phyloP scores from a whole-genome alignment of 768 basidiomycete genomes.

The Hypsizygus marmoreus region DNA sequence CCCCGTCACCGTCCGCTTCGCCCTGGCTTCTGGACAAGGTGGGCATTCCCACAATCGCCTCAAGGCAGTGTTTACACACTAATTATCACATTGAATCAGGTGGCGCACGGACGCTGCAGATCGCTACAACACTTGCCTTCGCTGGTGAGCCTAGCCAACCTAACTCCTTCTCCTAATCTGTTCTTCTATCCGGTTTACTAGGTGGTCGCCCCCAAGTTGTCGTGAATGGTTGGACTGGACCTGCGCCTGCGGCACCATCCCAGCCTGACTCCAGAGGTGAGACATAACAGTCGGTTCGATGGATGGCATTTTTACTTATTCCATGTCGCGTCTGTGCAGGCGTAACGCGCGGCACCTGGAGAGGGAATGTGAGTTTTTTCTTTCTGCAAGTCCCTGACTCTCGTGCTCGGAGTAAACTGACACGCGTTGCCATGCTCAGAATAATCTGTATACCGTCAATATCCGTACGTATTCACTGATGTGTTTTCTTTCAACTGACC shows the following conservation, averaged over 20 bases:
- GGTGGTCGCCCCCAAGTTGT: constrained; percentile 34
- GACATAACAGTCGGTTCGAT: background rate
- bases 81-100: constrained; percentile 1
- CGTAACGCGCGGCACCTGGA: constrained; percentile 38
- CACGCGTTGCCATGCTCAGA: constrained; percentile 20
- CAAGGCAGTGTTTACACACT: background rate
- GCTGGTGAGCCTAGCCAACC: constrained; percentile 27
- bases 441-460: constrained; percentile 35
- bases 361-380: constrained; percentile 32
- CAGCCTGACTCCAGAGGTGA: constrained; percentile 35
- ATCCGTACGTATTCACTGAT: constrained; percentile 30
- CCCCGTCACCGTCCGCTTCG: constrained; percentile 30
- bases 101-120: constrained; percentile 35
- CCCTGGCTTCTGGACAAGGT: constrained; percentile 28
- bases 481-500: background rate
- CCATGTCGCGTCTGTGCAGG: constrained; percentile 18
- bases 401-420: no score
- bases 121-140: constrained; percentile 38
- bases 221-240: constrained; percentile 32
- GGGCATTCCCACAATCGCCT: background rate
- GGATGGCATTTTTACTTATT: background rate
- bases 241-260: constrained; percentile 30
- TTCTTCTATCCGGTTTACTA: constrained; percentile 3
- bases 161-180: no score
- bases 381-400: background rate